These are phyloP conservation scores for Luffa aegyptiaca DNA, from an alignment of 306 rosid species.

Conservation along the genomic window DNA sequence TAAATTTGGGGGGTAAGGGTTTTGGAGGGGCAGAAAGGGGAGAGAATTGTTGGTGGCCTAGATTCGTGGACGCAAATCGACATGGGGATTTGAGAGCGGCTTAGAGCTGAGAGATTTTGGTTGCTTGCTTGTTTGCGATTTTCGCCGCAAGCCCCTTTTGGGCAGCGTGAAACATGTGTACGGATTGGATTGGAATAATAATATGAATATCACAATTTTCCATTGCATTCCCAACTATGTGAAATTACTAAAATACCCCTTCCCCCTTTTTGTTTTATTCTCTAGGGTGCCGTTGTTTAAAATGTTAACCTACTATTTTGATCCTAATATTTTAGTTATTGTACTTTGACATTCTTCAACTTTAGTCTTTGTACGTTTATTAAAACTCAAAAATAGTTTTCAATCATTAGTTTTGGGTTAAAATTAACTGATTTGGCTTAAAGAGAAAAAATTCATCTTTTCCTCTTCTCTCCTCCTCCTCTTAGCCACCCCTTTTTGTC, in stretches of 20 bases:
- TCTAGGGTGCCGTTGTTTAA: too few species aligned
- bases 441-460: too few species aligned
- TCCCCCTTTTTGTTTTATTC: neutral
- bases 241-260: neutral
- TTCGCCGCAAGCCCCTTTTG: neutral
- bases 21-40: neutral
- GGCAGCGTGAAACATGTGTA: neutral
- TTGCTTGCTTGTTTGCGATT: neutral
- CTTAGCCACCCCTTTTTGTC: too few species aligned
- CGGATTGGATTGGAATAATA: neutral
- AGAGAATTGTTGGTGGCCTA: conserved; percentile 12
- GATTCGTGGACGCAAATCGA: conserved; percentile 48
- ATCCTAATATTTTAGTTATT: too few species aligned
- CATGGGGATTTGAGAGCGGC: conserved; percentile 45
- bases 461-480: too few species aligned
- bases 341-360: too few species aligned
- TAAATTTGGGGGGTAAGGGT: neutral
- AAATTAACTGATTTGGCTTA: too few species aligned
- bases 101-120: conserved; percentile 15
- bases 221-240: neutral
- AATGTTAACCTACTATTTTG: too few species aligned
- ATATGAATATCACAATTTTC: neutral
- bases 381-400: too few species aligned
- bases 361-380: too few species aligned
- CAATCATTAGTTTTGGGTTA: too few species aligned